Percentiles rank a stretch among this genome's conserved stretches.
Evolutionary conservation across 371 early-diverging fungal species (phyloP).

Genomic region (Saksenaea vasiformis): DNA sequence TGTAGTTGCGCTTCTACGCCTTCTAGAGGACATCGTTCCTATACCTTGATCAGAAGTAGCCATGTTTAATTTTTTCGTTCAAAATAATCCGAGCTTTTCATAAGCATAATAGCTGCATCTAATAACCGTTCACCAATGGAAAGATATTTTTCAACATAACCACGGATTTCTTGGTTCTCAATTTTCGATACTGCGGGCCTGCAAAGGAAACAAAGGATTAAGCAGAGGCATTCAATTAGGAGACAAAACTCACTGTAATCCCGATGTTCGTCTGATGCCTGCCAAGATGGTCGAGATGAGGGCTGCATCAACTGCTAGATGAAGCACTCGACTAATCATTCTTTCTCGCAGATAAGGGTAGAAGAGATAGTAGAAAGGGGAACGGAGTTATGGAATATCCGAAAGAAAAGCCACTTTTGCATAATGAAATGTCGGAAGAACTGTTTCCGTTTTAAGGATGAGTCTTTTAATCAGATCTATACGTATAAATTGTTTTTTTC

Average conservation of each 20-base stretch:
- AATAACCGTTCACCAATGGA: constrained; percentile 69
- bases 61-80: constrained; percentile 21
- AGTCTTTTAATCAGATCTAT: too few relatives aligned
- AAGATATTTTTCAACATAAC: constrained; percentile 62
- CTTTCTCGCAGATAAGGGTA: background rate
- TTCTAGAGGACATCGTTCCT: too few relatives aligned
- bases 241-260: constrained; percentile 50
- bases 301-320: constrained; percentile 69
- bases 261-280: constrained; percentile 74
- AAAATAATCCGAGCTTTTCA: constrained; percentile 64
- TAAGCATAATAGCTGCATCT: constrained; percentile 58
- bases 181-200: constrained; percentile 61
- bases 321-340: constrained; percentile 59
- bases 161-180: constrained; percentile 53
- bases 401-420: background rate
- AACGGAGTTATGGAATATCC: background rate
- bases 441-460: too few relatives aligned
- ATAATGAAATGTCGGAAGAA: background rate
- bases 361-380: background rate
- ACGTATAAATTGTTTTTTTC: too few relatives aligned
- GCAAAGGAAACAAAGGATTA: constrained; percentile 1
- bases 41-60: background rate
- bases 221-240: background rate
- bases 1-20: too few relatives aligned
- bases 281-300: constrained; percentile 77